A percentile compares a stretch with the other conserved stretches of the same genome.
phyloP scores from a whole-genome alignment of 2,329 filamentous ascomycete genomes.

The Boeremia lycopersici region DNA sequence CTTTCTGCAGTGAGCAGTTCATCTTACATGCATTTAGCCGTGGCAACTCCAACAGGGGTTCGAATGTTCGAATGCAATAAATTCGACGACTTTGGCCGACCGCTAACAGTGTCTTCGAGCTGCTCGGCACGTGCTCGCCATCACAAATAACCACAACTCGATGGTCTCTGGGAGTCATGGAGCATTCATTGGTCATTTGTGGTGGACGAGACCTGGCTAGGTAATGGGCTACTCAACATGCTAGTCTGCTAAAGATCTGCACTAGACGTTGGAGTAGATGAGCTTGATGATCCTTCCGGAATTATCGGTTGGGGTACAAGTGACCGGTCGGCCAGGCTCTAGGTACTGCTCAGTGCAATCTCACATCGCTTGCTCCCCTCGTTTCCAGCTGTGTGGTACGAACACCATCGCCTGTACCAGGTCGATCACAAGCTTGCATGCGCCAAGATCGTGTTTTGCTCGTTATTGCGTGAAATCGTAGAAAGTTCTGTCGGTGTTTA shows the following conservation, averaged over 20 bases:
- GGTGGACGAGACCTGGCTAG: neutral
- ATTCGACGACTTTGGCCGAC: neutral
- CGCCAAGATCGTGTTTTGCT: neutral
- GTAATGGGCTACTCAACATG: neutral
- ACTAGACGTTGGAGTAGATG: conserved; percentile 6
- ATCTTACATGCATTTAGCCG: neutral
- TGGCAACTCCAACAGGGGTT: neutral
- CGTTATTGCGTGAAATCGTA: conserved; percentile 4
- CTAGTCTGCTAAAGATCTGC: conserved; percentile 5
- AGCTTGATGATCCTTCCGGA: conserved; percentile 8
- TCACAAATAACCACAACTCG: neutral
- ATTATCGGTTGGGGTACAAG: neutral
- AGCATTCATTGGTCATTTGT: neutral
- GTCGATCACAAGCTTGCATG: neutral
- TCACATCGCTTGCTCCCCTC: neutral
- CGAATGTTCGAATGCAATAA: neutral
- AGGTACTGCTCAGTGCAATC: neutral
- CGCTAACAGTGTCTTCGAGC: neutral
- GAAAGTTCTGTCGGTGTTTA: conserved; percentile 16
- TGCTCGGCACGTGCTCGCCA: neutral
- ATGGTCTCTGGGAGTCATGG: conserved; percentile 6
- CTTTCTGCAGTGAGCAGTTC: neutral
- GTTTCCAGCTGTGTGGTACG: neutral
- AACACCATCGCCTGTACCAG: neutral
- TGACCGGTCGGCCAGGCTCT: neutral